These are phyloP conservation scores for Hsuehochloa calcarea DNA, from an alignment of 176 grass and related monocot genomes.

Conservation along the genomic window DNA sequence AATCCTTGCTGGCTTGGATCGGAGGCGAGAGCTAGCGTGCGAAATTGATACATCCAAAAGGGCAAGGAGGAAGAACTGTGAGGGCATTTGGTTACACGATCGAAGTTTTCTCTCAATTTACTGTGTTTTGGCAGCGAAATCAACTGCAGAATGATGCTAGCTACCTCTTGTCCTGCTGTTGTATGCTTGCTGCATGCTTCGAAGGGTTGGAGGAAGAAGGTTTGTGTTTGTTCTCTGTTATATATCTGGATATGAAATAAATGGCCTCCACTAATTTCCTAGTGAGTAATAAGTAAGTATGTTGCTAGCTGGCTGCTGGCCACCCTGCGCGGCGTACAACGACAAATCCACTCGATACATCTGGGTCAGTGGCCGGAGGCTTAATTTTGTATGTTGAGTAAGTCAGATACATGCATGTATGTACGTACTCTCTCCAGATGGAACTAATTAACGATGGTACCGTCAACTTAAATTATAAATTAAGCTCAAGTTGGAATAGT, in stretches of 20 bases:
- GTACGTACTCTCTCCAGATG: background rate
- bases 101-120: background rate
- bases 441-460: background rate
- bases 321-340: background rate
- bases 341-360: background rate
- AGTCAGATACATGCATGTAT: background rate
- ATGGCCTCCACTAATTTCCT: background rate
- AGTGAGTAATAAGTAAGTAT: background rate
- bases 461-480: background rate
- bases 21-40: background rate
- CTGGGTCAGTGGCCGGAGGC: no score
- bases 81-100: background rate
- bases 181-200: background rate
- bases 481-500: background rate
- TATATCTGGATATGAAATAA: background rate
- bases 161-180: background rate
- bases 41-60: slow-evolving; percentile 1
- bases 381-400: background rate
- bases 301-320: background rate
- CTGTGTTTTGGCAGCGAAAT: no score
- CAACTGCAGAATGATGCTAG: background rate
- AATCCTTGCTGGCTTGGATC: slow-evolving; percentile 36
- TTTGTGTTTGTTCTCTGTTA: background rate
- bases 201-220: background rate
- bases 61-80: background rate